Evolutionary conservation across 192 early-diverging fungal species (phyloP), one percentile per base, ranked within the genome.

Genomic region (Thamnidium elegans): DNA sequence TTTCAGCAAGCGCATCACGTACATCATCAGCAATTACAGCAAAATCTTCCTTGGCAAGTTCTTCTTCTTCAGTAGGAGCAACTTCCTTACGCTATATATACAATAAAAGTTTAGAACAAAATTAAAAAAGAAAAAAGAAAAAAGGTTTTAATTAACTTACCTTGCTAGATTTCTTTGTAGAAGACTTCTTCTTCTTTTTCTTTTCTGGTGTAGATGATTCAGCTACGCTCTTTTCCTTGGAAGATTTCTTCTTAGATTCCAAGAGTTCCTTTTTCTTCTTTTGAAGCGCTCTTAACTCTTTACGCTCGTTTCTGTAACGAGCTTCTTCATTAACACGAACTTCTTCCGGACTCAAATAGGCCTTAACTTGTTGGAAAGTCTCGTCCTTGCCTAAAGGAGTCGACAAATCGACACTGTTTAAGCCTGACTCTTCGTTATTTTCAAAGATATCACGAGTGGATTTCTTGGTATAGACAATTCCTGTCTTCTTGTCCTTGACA

Each of bases 331-430:
- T 65, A 19, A 70, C 70, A 26, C 82, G 78, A 0, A 77, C 56
- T 59, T 86, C 81, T 44, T 86, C 84, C 0, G 84, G 84, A 31
- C 79, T 79, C 54, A 74, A 61, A 55, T 86, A 86, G 8, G 80
- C 73, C 43, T 77, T 65, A 4, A 73, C 69, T 8, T 79, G 78
- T n/a, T 81, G 84, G 34, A 86, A 72, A 8, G 78, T 73, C 46
- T 86, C 84, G 45, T 86, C 70, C 39, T 77, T 71, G 15, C 78
- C 78, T 11, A 86, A 68, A 23, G 84, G 84, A 23, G 75, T 71
- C 3, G 81, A 83, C 3, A 86, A 58, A 68, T 86, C 84, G 0
- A 86, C 78, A 39, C 55, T 63, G 26, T 79, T 53, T 10, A 86
- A 53, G 17, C 74, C 81, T 21, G 69, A 69, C 7, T 71, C 60